phyloP scores from a whole-genome alignment of 2,329 filamentous ascomycete species.

The Colletotrichum echinochloae region DNA sequence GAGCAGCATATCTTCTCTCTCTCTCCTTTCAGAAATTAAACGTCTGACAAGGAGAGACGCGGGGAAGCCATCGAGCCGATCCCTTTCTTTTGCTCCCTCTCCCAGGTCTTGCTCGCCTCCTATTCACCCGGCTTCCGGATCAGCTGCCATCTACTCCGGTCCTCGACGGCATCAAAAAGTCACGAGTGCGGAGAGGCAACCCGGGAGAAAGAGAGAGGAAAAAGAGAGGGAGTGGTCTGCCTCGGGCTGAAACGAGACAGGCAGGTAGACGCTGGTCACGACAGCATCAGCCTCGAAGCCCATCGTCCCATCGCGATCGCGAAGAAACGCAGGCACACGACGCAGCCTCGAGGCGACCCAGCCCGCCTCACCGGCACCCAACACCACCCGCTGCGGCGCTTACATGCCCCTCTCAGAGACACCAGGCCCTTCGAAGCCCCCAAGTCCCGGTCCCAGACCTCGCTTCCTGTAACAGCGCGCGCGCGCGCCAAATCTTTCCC shows the following conservation, averaged over 20 bases:
- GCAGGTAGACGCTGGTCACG: constrained; percentile 3
- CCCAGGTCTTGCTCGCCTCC: constrained; percentile 12
- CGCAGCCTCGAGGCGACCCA: neutral
- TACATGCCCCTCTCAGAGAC: neutral
- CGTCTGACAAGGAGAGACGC: constrained; percentile 39
- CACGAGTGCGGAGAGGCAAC: neutral
- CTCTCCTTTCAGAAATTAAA: constrained; percentile 36
- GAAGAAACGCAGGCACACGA: constrained; percentile 1
- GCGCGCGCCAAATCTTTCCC: constrained; percentile 3
- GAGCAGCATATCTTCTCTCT: constrained; percentile 7
- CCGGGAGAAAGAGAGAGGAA: neutral
- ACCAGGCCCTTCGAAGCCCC: neutral
- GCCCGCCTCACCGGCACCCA: neutral
- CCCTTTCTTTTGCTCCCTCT: no score
- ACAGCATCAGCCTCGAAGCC: constrained; percentile 5
- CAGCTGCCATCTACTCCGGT: neutral
- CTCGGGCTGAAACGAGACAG: constrained; percentile 25
- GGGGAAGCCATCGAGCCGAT: neutral
- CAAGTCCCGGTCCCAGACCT: constrained; percentile 8
- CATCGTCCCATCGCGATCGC: constrained; percentile 4
- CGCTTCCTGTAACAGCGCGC: constrained; percentile 38
- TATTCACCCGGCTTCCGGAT: neutral
- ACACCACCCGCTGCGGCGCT: neutral
- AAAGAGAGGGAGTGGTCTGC: neutral
- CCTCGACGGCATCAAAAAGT: neutral